Evolutionary conservation across 2,329 filamentous ascomycete species (phyloP), one percentile per base, ranked within the genome.

Genomic region (Colletotrichum zoysiae): DNA sequence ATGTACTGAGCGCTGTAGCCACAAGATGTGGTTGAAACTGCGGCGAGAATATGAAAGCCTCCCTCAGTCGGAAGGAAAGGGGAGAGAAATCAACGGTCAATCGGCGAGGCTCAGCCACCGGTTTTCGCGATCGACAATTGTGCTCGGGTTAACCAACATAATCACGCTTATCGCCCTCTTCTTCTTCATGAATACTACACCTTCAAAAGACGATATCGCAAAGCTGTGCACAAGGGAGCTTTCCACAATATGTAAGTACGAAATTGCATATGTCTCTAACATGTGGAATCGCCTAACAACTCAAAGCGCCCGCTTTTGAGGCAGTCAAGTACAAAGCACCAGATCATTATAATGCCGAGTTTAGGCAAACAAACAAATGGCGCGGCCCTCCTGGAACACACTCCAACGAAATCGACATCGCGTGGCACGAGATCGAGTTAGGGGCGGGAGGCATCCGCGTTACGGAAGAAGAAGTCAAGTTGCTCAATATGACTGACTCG

Each of bases 331-430:
- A 67, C 18, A 46, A 40, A 18, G 18, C 64, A 3, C 64, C 68
- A 6, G 38, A 38, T 18, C 68, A 71, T 14, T 71, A 71, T 18
- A 62, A 68, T 18, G 68, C 68, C 7, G 68, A 68, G 33, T 71
- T 71, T 35, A 67, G 68, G 26, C 68, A 71, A 26, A 63, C 51
- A 0, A 71, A 71, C 35, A 71, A 68, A n/a, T 71, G 68, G 68
- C 68, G 68, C 18, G 68, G 57, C 1, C 64, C 64, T 1, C 64
- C 68, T 20, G 64, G 68, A 2, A 57, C 55, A 4, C 68, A 71
- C 23, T 71, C 68, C 23, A 71, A 71, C 16, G 64, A 60, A 1
- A 30, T 71, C 18, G 58, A 71, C 2, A 23, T 68, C 3, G 68
- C 68, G 1, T 71, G 68, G 68, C 68, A 71, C 26, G 64, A 68